These are phyloP conservation scores for Starmerella davenportii DNA, from an alignment of 805 yeast genomes.

Conservation along the genomic window DNA sequence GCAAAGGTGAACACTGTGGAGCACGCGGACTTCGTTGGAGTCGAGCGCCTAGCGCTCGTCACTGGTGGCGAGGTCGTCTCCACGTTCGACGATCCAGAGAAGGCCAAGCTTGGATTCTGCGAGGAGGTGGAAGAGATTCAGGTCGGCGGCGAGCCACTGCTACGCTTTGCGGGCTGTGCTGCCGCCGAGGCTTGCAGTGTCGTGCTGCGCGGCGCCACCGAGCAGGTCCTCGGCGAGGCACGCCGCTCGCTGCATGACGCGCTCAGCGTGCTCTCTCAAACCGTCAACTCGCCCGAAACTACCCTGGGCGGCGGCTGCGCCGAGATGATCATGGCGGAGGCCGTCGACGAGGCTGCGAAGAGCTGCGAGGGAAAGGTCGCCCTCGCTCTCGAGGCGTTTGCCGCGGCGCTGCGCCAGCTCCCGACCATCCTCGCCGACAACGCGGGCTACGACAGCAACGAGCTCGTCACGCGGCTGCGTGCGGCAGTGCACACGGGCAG, in stretches of 20 bases:
- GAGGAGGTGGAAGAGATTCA: conserved; percentile 77
- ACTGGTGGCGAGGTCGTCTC: conserved; percentile 98
- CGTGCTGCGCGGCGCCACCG: conserved; percentile 93
- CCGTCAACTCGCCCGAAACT: conserved; percentile 80
- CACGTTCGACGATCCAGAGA: conserved; percentile 82
- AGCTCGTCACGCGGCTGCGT: conserved; percentile 74
- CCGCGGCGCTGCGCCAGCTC: conserved; percentile 79
- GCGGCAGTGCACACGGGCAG: conserved; percentile 83
- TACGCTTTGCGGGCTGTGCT: conserved; percentile 86
- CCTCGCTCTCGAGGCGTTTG: conserved; percentile 86
- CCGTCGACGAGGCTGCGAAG: conserved; percentile 84
- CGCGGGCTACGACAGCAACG: conserved; percentile 91
- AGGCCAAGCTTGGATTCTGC: conserved; percentile 73
- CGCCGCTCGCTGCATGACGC: conserved; percentile 97
- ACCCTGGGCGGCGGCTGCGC: conserved; percentile 91
- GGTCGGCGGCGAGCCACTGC: conserved; percentile 81
- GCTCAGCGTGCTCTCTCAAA: conserved; percentile 81
- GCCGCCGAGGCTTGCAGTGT: conserved; percentile 94
- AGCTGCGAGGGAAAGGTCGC: conserved; percentile 86
- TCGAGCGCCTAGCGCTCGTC: conserved; percentile 86
- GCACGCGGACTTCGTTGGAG: conserved; percentile 97
- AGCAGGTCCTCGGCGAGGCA: conserved; percentile 88
- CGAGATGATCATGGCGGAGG: conserved; percentile 92
- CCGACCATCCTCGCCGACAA: conserved; percentile 94
- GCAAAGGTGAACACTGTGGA: conserved; percentile 78